Evolutionary conservation across 257 asterid genomes (phyloP), one percentile per base, ranked within the genome.

Genomic region (Jaltomata sinuosa): DNA sequence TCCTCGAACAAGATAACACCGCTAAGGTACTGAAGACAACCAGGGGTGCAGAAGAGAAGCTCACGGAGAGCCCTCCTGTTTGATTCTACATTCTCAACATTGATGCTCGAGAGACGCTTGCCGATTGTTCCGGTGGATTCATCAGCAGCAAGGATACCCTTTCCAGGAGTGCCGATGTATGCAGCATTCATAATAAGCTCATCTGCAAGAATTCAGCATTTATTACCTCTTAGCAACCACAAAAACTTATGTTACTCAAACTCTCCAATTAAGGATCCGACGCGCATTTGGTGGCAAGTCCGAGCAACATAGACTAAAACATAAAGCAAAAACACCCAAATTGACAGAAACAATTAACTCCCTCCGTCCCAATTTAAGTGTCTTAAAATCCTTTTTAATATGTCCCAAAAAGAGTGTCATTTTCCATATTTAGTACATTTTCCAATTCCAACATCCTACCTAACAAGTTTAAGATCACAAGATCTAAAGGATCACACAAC

Each of bases 81-180:
- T 32, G 87, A 49, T 59, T 88, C 89, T 9, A 77, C 82, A 31
- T 88, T 88, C 85, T 89, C 89, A 1, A 87, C 89, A 8, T 87
- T 85, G 38, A 89, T 89, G 86, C 91, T 88, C 1, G 89, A 74
- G 8, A 88, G 38, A 52, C 91, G 91, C 40, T 89, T 89, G 57
- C 91, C 91, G 0, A 87, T 87, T 34, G 91, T 89, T 76, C 92
- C 92, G 32, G 90, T 86, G 21, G 90, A 86, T 83, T 89, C 92
- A 64, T 89, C 90, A 32, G 92, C 92, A 29, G 92, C 92, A 47
- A 89, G 90, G 52, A 89, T 87, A 19, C 92, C 90, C 86, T 89
- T 89, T 12, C 90, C 92, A 50, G 92, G 92, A 40, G 90, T 89
- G 3, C 84, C 90, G 57, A 89, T 87, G 82, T 89, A 87, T 67